Percentiles rank a stretch among this genome's conserved stretches.
Conservation (phyloP, 2,329 filamentous ascomycete genomes). For the Ceratocystis ficicola region DNA sequence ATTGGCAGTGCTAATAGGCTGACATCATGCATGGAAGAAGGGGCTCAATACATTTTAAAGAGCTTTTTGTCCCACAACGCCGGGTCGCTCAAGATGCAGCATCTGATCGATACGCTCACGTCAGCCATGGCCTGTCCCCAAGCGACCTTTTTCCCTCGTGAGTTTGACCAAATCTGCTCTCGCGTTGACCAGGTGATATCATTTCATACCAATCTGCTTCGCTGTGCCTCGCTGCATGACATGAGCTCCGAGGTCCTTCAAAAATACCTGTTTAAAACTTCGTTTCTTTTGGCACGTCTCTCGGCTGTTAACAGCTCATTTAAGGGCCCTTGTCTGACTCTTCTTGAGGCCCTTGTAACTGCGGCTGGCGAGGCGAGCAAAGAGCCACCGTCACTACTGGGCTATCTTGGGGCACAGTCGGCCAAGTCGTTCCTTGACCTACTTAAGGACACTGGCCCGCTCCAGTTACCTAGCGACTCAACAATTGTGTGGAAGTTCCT, state of each 20-base stretch:
- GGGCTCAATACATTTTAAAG: conserved; percentile 64
- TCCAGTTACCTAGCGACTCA: conserved; percentile 52
- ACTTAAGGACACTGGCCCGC: conserved; percentile 64
- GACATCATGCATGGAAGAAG: conserved; percentile 53
- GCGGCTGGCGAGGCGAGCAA: conserved; percentile 44
- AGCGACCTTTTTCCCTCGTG: conserved; percentile 49
- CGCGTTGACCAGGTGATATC: conserved; percentile 53
- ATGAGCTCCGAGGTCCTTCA: conserved; percentile 56
- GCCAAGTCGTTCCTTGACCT: conserved; percentile 75
- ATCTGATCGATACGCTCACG: conserved; percentile 56
- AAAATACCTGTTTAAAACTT: conserved; percentile 66
- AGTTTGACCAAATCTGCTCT: conserved; percentile 42
- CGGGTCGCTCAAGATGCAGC: conserved; percentile 62
- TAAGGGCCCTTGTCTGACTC: conserved; percentile 50
- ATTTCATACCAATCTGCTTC: conserved; percentile 58
- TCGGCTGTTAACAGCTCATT: conserved; percentile 59
- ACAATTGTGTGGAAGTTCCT: conserved; percentile 73
- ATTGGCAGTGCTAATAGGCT: conserved; percentile 35
- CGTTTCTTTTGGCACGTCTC: conserved; percentile 62
- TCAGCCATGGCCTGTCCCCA: conserved; percentile 34
- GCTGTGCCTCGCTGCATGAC: conserved; percentile 52
- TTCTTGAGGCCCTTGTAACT: conserved; percentile 63
- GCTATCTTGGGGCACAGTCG: conserved; percentile 70
- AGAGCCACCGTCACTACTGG: conserved; percentile 87
- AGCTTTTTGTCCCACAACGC: conserved; percentile 61